A percentile compares a stretch with the other conserved stretches of the same genome.
Conservation (phyloP, 805 yeast species). For the Suhomyces emberorum region DNA sequence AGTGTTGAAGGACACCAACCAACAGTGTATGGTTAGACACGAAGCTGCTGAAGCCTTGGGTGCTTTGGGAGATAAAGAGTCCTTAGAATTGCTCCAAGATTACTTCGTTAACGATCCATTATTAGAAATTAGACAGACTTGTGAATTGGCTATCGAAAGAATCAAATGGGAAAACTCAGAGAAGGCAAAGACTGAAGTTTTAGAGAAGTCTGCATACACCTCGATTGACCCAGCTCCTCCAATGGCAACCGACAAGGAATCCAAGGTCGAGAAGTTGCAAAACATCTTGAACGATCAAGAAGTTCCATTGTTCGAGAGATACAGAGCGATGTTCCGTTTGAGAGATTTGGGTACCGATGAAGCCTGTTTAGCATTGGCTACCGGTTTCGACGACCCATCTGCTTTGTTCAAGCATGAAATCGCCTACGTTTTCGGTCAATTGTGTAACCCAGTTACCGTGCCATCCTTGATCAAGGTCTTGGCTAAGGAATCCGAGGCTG, state of each 20-base stretch:
- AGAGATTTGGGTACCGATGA: conserved; percentile 93
- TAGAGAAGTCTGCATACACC: conserved; percentile 74
- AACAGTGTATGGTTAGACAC: conserved; percentile 96
- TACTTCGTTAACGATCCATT: conserved; percentile 72
- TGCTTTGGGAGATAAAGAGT: conserved; percentile 80
- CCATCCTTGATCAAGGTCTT: conserved; percentile 83
- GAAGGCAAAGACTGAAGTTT: conserved; percentile 57
- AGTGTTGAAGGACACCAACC: conserved; percentile 62
- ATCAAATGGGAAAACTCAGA: conserved; percentile 88
- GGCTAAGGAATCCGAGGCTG: conserved; percentile 76
- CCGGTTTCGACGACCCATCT: conserved; percentile 85
- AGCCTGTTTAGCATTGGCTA: conserved; percentile 87
- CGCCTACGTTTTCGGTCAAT: conserved; percentile 97
- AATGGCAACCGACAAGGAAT: conserved; percentile 54
- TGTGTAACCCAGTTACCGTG: conserved; percentile 89
- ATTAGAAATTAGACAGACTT: conserved; percentile 91
- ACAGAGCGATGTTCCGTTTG: conserved; percentile 97
- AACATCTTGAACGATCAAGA: conserved; percentile 69
- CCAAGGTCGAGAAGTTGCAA: conserved; percentile 64
- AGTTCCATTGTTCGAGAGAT: conserved; percentile 84
- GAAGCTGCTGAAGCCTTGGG: conserved; percentile 99
- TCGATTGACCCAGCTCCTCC: conserved; percentile 99
- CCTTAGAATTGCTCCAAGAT: conserved; percentile 61
- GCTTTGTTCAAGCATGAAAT: conserved; percentile 97
- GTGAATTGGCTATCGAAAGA: conserved; percentile 94